These are phyloP conservation scores for Venturia effusa DNA, from an alignment of 2,329 filamentous ascomycete species.

Conservation along the genomic window DNA sequence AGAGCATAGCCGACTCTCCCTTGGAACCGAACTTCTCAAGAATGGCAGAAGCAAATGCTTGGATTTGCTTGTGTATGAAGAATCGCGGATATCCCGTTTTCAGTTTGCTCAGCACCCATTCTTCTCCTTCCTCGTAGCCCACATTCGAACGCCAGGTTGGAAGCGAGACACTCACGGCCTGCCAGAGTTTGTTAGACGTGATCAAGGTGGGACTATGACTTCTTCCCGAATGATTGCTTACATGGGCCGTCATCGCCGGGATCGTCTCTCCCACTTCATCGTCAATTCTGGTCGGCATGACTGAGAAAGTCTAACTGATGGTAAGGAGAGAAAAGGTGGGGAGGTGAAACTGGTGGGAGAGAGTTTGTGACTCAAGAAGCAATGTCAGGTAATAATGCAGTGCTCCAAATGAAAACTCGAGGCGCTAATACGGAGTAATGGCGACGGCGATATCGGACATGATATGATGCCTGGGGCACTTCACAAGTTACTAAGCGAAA, in stretches of 20 bases:
- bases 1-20: slow-evolving; percentile 65
- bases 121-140: slow-evolving; percentile 84
- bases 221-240: background rate
- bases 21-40: slow-evolving; percentile 50
- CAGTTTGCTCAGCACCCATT: slow-evolving; percentile 79
- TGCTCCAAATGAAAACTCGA: background rate
- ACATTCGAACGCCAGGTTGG: slow-evolving; percentile 89
- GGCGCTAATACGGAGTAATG: background rate
- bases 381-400: background rate
- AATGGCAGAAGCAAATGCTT: slow-evolving; percentile 60
- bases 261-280: slow-evolving; percentile 11
- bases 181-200: slow-evolving; percentile 3
- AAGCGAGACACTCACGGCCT: slow-evolving; percentile 94
- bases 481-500: background rate
- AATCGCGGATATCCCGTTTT: slow-evolving; percentile 90
- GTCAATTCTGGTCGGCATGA: slow-evolving; percentile 4
- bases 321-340: background rate
- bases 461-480: background rate
- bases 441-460: background rate
- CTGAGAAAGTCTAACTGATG: background rate
- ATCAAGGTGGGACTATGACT: background rate
- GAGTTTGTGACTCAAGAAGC: background rate
- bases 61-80: slow-evolving; percentile 79
- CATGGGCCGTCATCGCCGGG: slow-evolving; percentile 13
- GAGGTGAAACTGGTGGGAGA: background rate